These are phyloP conservation scores for Hanseniaspora uvarum DNA, from an alignment of 1,139 yeast genomes.

Conservation along the genomic window DNA sequence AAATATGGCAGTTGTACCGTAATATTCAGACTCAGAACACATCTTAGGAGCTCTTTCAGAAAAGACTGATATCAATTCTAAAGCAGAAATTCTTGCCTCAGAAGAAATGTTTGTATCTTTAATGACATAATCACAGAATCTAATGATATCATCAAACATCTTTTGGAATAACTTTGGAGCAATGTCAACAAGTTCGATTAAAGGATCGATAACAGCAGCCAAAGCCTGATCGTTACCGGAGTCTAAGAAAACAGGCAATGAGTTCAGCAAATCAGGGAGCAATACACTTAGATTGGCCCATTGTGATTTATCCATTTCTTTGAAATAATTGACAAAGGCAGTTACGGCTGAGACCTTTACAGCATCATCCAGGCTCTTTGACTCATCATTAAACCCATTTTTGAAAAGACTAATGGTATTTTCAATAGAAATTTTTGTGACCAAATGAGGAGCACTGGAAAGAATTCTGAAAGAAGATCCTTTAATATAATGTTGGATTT, in stretches of 20 bases:
- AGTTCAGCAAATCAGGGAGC: constrained; percentile 72
- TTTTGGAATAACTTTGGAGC: constrained; percentile 92
- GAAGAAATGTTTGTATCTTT: constrained; percentile 73
- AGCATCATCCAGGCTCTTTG: constrained; percentile 41
- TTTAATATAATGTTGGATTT: constrained; percentile 53
- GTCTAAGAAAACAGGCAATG: constrained; percentile 73
- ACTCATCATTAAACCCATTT: constrained; percentile 63
- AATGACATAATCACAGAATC: constrained; percentile 71
- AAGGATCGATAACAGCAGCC: constrained; percentile 75
- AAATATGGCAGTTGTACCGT: constrained; percentile 61
- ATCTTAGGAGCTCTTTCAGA: constrained; percentile 89
- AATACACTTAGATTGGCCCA: constrained; percentile 73
- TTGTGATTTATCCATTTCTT: constrained; percentile 60
- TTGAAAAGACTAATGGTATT: constrained; percentile 62
- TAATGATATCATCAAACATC: constrained; percentile 77
- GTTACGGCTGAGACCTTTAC: constrained; percentile 87
- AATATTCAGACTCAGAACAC: constrained; percentile 74
- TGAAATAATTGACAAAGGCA: constrained; percentile 85
- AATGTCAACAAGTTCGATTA: constrained; percentile 79
- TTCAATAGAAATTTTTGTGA: constrained; percentile 48
- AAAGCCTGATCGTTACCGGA: constrained; percentile 72
- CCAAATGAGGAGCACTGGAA: constrained; percentile 70
- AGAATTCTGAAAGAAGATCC: constrained; percentile 88
- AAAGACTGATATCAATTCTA: constrained; percentile 80
- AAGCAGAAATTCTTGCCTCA: constrained; percentile 69